Evolutionary conservation across 768 basidiomycete species (phyloP).

Genomic region (Boletales sp.): DNA sequence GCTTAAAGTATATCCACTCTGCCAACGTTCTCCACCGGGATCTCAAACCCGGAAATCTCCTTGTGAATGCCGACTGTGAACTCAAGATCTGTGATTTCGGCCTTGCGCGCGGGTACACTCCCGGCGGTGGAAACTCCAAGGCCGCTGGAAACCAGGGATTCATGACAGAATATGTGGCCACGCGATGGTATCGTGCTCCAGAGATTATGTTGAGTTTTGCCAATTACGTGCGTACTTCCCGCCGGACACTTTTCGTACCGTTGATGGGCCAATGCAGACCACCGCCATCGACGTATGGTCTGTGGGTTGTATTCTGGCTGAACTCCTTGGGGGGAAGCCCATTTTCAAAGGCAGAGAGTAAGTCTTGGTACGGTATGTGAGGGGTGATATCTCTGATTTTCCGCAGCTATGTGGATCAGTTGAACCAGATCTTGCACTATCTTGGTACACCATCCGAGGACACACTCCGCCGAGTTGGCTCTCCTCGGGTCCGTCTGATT

Average conservation of each 20-base stretch:
- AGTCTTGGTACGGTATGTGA: conserved; percentile 27
- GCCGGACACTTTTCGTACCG: background rate
- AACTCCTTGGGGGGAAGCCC: conserved; percentile 89
- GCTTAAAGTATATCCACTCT: conserved; percentile 96
- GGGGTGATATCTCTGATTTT: conserved; percentile 1
- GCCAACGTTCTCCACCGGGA: conserved; percentile 97
- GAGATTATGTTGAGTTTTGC: conserved; percentile 99
- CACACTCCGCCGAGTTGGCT: conserved; percentile 92
- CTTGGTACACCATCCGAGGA: conserved; percentile 98
- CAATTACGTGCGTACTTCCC: conserved; percentile 66
- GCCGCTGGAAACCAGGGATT: conserved; percentile 85
- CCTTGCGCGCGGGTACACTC: conserved; percentile 89
- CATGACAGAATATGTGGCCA: conserved; percentile 99
- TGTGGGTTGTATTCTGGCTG: conserved; percentile 92
- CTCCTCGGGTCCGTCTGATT: conserved; percentile 67
- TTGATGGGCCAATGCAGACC: conserved; percentile 44
- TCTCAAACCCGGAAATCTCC: conserved; percentile 90
- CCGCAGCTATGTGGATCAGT: conserved; percentile 90
- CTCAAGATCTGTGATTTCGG: conserved; percentile 99
- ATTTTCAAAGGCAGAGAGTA: conserved; percentile 98
- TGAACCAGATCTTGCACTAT: conserved; percentile 97
- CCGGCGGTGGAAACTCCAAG: conserved; percentile 70
- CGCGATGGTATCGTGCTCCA: conserved; percentile 96
- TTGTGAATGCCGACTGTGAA: conserved; percentile 98
- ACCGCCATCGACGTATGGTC: conserved; percentile 96